Percentiles rank a stretch among this genome's conserved stretches.
These are phyloP conservation scores for Durusdinium trenchii DNA, from an alignment of 73 alveolate species.

Conservation along the genomic window DNA sequence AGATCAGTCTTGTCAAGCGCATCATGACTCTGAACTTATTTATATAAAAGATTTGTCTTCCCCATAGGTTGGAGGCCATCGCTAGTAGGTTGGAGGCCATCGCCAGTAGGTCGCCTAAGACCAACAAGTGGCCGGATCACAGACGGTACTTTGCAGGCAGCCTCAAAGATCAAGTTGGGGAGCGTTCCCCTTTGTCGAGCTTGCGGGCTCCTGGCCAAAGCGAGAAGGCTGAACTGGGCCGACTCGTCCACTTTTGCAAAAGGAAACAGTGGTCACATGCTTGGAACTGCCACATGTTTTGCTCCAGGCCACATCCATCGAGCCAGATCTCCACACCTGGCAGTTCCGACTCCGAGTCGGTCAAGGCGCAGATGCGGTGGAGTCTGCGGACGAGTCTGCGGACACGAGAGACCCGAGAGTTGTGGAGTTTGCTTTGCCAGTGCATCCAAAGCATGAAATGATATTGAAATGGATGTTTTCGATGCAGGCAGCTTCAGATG, in stretches of 20 bases:
- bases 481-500: background rate
- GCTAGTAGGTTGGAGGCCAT: too few species aligned
- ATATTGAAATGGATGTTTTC: too few species aligned
- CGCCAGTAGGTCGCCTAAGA: too few species aligned
- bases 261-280: background rate
- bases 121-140: background rate
- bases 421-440: too few species aligned
- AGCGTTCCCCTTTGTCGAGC: constrained; percentile 89
- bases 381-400: background rate
- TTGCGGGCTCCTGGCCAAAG: constrained; percentile 20
- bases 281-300: background rate
- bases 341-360: background rate
- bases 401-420: background rate
- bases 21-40: too few species aligned
- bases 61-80: too few species aligned
- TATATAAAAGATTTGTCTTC: too few species aligned
- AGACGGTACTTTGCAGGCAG: background rate
- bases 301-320: background rate
- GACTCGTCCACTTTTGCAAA: too few species aligned
- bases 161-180: constrained; percentile 84
- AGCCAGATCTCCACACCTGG: background rate
- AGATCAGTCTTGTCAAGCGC: too few species aligned
- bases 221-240: background rate
- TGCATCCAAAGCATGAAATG: too few species aligned
- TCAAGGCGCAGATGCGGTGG: background rate